Conservation (phyloP, 2,329 filamentous ascomycete genomes). For the Rhinocladiella mackenziei region DNA sequence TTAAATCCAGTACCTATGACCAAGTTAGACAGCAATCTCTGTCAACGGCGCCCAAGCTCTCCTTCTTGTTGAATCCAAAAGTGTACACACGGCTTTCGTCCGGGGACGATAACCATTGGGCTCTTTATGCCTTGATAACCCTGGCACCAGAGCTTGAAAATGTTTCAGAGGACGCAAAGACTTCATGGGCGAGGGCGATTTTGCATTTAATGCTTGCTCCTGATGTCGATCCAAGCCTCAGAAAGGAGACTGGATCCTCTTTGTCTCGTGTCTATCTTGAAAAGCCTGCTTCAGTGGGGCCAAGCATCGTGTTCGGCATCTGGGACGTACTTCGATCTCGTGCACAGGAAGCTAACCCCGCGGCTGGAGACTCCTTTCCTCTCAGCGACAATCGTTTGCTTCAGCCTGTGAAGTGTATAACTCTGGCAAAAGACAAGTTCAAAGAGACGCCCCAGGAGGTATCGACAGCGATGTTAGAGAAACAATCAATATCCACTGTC, state of each 20-base stretch:
- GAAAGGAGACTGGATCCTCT: constrained; percentile 58
- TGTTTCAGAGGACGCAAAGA: constrained; percentile 49
- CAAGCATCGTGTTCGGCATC: constrained; percentile 65
- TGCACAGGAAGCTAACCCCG: constrained; percentile 7
- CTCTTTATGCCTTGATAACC: constrained; percentile 64
- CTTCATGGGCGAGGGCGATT: constrained; percentile 78
- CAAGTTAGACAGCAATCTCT: constrained; percentile 37
- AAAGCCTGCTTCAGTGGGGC: constrained; percentile 56
- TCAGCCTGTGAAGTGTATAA: constrained; percentile 51
- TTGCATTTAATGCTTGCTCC: constrained; percentile 71
- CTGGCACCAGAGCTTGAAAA: constrained; percentile 55
- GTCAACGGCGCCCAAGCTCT: constrained; percentile 71
- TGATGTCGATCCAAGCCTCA: constrained; percentile 57
- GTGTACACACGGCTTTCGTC: constrained; percentile 75
- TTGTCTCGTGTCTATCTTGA: constrained; percentile 63
- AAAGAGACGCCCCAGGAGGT: constrained; percentile 35
- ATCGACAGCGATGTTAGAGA: constrained; percentile 53
- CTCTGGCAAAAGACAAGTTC: constrained; percentile 32
- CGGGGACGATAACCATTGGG: constrained; percentile 75
- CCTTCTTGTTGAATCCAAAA: constrained; percentile 78
- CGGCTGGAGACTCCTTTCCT: constrained; percentile 37
- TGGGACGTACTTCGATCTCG: constrained; percentile 71
- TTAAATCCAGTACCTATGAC: constrained; percentile 14
- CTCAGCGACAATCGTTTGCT: constrained; percentile 65
- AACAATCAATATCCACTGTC: constrained; percentile 71